Base-by-base conservation (phyloP, 768 basidiomycete species). In the Tricholomella constricta region DNA sequence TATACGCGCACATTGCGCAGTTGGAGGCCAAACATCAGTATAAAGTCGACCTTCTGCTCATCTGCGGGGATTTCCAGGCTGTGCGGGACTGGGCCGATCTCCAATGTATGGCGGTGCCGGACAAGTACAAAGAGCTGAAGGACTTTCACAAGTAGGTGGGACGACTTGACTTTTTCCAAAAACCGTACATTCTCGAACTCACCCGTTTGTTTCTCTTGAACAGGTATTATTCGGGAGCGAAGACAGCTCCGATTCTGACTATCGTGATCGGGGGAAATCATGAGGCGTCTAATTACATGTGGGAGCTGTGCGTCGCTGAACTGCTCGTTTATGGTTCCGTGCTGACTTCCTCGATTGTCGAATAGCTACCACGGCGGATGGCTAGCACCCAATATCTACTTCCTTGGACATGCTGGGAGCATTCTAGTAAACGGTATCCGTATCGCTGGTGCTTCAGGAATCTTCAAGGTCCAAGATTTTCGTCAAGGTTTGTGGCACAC, bases 261-360 rank as follows among this genome's bases (percentile, higher is more conserved):
- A 76, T 99, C 11, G 85, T 98, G 44, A 97, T 98, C 63, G 97
- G 97, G 14, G 97, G 97, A 8, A 98, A 98, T 65, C 97, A 98
- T 67, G 97, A 98, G 71, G 93, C 93, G 1, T 94, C 91, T 19
- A 97, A 94, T 61, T 97, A 98, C 65, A 78, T 98, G 73, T 95
- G 92, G 88, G 97, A 99, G 68, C 71, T 97, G 91, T 93, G 63
- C 70, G 89, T 74, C 2, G 26, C 14, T 17, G 17, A 32, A 32
- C 4, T 27, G 27, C 11, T 53, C 44, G n/a, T 46, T n/a, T 32
- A 9, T 31, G 14, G 20, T 36, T 12, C 6, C 2, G 10, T 35
- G 11, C 15, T 43, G 14, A 41, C 23, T 8, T 12, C 27, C 9
- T 19, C 11, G 38, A 49, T 19, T 47, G 32, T 45, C 43, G 35